Evolutionary conservation across 2,329 filamentous ascomycete genomes (phyloP).

Genomic region (Ophiocordyceps camponoti-floridani): DNA sequence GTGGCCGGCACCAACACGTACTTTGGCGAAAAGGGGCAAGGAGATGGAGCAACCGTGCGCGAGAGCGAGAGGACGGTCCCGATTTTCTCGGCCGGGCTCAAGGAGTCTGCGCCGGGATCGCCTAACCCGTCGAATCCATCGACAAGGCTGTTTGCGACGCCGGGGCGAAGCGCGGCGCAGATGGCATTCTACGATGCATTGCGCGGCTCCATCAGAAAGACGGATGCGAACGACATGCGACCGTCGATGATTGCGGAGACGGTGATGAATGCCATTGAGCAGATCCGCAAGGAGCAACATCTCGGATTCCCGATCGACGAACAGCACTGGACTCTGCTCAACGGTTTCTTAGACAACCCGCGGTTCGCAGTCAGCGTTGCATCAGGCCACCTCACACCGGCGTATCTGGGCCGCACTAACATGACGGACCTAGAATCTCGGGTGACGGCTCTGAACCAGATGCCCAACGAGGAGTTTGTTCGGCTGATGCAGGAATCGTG

Average conservation of each 20-base stretch:
- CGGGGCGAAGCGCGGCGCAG: slow-evolving; percentile 7
- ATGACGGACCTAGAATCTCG: slow-evolving; percentile 10
- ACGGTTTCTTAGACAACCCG: slow-evolving; percentile 8
- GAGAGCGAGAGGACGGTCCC: not conserved
- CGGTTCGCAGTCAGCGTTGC: slow-evolving; percentile 14
- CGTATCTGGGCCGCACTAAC: slow-evolving; percentile 11
- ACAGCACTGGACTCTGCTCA: slow-evolving; percentile 16
- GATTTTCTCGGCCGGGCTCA: not conserved
- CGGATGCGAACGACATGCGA: not conserved
- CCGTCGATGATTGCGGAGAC: not conserved
- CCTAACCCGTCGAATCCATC: not conserved
- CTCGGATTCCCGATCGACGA: slow-evolving; percentile 14
- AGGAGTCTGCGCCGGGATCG: not conserved
- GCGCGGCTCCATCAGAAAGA: not conserved
- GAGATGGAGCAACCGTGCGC: not conserved
- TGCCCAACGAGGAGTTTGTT: slow-evolving; percentile 10
- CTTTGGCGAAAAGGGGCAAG: slow-evolving; percentile 9
- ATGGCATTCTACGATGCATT: slow-evolving; percentile 9
- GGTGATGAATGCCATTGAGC: slow-evolving; percentile 10
- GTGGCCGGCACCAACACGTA: slow-evolving; percentile 18
- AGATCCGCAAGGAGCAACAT: slow-evolving; percentile 7
- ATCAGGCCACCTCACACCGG: slow-evolving; percentile 8
- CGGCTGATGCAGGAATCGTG: slow-evolving; percentile 7
- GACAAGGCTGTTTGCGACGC: slow-evolving; percentile 8
- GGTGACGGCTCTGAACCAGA: slow-evolving; percentile 7